Evolutionary conservation across 2,329 filamentous ascomycete species (phyloP), one percentile per base, ranked within the genome.

Genomic region (Cladosporium colombiae): DNA sequence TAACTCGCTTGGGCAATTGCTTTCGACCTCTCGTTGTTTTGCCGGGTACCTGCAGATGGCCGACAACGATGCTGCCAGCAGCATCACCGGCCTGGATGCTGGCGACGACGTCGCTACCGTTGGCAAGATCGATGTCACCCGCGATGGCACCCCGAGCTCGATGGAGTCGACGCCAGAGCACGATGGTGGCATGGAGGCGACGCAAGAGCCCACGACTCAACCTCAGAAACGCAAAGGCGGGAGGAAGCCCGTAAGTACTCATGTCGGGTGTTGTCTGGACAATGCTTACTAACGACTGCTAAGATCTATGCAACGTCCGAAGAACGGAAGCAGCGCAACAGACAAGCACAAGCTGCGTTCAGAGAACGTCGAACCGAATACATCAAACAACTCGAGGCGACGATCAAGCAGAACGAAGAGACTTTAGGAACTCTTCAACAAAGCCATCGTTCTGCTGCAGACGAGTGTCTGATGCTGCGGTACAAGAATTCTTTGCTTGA

Each of bases 231-330:
- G 95, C 76, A 99, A 99, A 84, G 95, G 95, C 75, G 95, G 95
- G 68, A 89, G 95, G 76, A 99, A 98, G 83, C 95, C 95, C 76
- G 95, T 98, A 88, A 80, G 87, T 85, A 71, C 18, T 21, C n/a
- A 62, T 44, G n/a, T 63, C 16, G 3, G 29, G 35, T 3, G 14
- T 31, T 33, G 31, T 33, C 52, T 21, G 18, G 21, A 2, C 27
- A 21, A 5, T 29, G 1, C 7, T n/a, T 35, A 33, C 62, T 65
- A 52, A 65, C 35, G 29, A 60, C 16, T 33, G 53, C 40, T 18
- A 35, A 97, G 94, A 97, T 97, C 70, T 99, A 99, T 85, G 95
- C 95, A 64, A 99, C 95, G 40, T 98, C 95, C 13, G 95, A 99
- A 80, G 95, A 99, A 81, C 89, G 95, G 75, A 98, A 99, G 83